Evolutionary conservation across 2,329 filamentous ascomycete genomes (phyloP).

Genomic region (Cryphonectria radicalis): DNA sequence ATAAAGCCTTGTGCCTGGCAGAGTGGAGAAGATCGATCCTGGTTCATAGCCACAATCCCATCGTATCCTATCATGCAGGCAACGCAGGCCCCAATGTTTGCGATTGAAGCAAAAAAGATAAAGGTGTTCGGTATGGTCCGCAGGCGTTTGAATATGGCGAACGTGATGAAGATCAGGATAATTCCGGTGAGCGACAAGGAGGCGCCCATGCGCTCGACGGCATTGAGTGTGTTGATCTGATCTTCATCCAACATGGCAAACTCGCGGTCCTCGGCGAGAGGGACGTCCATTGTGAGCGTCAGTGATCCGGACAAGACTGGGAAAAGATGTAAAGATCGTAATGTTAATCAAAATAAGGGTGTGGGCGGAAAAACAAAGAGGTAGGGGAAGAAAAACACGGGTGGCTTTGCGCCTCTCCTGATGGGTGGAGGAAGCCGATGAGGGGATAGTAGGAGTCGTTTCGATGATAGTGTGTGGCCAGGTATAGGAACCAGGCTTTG

Average conservation of each 20-base stretch:
- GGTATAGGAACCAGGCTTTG: constrained; percentile 6
- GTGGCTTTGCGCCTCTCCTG: constrained; percentile 17
- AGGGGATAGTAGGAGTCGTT: not conserved
- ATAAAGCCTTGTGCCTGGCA: constrained; percentile 66
- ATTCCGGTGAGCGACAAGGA: constrained; percentile 57
- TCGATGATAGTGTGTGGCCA: constrained; percentile 19
- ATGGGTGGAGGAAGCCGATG: not conserved
- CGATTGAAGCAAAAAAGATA: constrained; percentile 63
- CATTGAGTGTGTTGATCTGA: constrained; percentile 48
- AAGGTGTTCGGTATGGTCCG: constrained; percentile 66
- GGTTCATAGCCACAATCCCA: constrained; percentile 58
- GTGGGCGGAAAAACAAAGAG: not conserved
- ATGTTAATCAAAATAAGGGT: not conserved
- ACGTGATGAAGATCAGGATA: constrained; percentile 56
- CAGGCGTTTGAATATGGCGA: constrained; percentile 53
- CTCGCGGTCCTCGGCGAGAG: constrained; percentile 29
- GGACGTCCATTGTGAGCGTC: constrained; percentile 26
- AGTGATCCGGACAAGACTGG: not conserved
- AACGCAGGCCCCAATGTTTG: constrained; percentile 62
- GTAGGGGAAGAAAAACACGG: constrained; percentile 4
- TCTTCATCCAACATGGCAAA: constrained; percentile 31
- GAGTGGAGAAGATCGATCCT: constrained; percentile 50
- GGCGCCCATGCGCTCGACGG: constrained; percentile 58
- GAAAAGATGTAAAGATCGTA: not conserved
- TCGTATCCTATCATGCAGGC: constrained; percentile 74